Conservation (phyloP, 768 basidiomycete species). For the Kockovaella imperatae region DNA sequence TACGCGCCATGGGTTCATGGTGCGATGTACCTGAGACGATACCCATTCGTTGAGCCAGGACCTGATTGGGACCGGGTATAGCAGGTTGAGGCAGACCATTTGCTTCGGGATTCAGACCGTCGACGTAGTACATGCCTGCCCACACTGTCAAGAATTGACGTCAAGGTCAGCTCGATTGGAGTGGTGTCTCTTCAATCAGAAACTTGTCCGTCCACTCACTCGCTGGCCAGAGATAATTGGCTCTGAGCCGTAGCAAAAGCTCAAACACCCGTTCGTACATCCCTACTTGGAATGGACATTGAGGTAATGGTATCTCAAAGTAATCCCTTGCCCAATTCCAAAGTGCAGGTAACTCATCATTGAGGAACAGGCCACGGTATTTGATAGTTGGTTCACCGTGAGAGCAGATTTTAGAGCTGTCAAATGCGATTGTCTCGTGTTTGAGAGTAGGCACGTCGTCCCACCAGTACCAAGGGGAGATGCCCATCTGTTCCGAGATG, state of each 20-base stretch:
- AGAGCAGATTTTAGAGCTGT: constrained; percentile 46
- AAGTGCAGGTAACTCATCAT: constrained; percentile 66
- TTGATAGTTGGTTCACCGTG: constrained; percentile 63
- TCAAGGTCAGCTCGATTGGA: too few species aligned
- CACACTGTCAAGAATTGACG: constrained; percentile 6
- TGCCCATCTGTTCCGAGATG: constrained; percentile 63
- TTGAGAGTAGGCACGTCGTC: constrained; percentile 63
- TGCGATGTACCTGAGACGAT: constrained; percentile 66
- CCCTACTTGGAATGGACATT: constrained; percentile 52
- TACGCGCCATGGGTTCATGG: constrained; percentile 69
- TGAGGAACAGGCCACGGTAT: constrained; percentile 63
- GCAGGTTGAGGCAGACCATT: constrained; percentile 9
- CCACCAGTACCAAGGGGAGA: constrained; percentile 54
- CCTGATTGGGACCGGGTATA: constrained; percentile 55
- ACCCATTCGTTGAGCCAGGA: constrained; percentile 58
- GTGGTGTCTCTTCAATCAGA: too few species aligned
- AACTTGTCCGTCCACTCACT: constrained; percentile 22
- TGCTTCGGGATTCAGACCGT: constrained; percentile 11
- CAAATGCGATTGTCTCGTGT: constrained; percentile 47
- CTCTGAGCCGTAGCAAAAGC: constrained; percentile 59
- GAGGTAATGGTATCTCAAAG: constrained; percentile 57
- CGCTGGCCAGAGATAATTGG: constrained; percentile 65
- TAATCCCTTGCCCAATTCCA: constrained; percentile 65
- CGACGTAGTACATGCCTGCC: constrained; percentile 21
- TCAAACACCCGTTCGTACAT: constrained; percentile 52